Conservation (phyloP, 2,329 filamentous ascomycete species). For the Metarhizium rileyi region DNA sequence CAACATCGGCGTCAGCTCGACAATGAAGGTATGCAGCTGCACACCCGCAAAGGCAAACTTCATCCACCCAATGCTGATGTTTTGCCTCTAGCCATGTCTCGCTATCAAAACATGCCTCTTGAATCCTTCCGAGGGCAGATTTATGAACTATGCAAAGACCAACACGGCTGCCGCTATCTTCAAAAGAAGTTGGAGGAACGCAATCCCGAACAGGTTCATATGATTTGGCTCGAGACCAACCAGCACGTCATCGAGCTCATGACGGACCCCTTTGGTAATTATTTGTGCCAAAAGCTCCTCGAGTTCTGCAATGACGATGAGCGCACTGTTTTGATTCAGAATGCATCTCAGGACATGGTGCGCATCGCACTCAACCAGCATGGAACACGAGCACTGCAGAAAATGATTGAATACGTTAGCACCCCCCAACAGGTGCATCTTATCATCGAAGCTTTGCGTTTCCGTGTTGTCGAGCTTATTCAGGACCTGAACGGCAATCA, state of each 20-base stretch:
- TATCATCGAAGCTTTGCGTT: slow-evolving; percentile 75
- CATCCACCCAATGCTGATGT: not conserved
- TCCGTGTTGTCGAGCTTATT: slow-evolving; percentile 85
- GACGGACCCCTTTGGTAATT: slow-evolving; percentile 99
- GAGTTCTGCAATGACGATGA: slow-evolving; percentile 94
- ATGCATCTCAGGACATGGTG: slow-evolving; percentile 78
- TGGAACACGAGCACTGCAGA: slow-evolving; percentile 90
- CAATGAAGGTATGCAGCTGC: slow-evolving; percentile 48
- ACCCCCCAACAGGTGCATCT: slow-evolving; percentile 76
- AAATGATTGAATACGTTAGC: slow-evolving; percentile 98
- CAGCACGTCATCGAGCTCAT: slow-evolving; percentile 93
- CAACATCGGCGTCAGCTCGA: slow-evolving; percentile 67
- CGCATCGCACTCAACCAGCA: slow-evolving; percentile 95
- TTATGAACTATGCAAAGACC: slow-evolving; percentile 89
- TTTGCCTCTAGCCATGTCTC: slow-evolving; percentile 49
- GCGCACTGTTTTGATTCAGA: slow-evolving; percentile 84
- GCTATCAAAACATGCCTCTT: slow-evolving; percentile 74
- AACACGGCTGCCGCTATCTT: slow-evolving; percentile 92
- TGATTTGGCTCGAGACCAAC: slow-evolving; percentile 92
- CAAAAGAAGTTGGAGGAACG: slow-evolving; percentile 96
- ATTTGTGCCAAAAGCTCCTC: slow-evolving; percentile 95
- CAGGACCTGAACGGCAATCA: slow-evolving; percentile 98
- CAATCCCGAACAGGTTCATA: slow-evolving; percentile 70
- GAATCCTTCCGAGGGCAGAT: slow-evolving; percentile 76
- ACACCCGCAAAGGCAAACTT: not conserved